Evolutionary conservation across 805 yeast genomes (phyloP).

Genomic region (Sungouiozyma ichnusensis): DNA sequence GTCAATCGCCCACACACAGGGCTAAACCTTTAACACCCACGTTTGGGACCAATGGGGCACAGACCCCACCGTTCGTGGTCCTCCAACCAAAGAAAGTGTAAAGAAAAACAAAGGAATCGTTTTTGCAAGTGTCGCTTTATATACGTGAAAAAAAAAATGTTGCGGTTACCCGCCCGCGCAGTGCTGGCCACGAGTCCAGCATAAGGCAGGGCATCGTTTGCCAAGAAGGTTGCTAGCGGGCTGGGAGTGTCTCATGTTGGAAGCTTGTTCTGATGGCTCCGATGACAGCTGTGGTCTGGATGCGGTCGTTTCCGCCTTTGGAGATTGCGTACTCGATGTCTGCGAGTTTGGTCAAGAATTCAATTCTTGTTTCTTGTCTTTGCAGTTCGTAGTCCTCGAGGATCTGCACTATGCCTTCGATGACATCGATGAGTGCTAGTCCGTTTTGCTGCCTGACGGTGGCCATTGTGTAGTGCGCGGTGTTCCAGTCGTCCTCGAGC

Average conservation of each 20-base stretch:
- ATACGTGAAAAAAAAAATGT: too few species aligned
- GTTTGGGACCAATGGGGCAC: too few species aligned
- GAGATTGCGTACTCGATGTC: constrained; percentile 88
- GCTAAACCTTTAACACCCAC: neutral
- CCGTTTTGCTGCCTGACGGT: constrained; percentile 65
- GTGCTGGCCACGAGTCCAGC: too few species aligned
- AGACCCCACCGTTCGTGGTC: too few species aligned
- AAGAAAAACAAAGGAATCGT: neutral
- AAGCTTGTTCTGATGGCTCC: constrained; percentile 61
- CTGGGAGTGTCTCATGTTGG: constrained; percentile 30
- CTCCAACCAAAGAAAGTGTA: too few species aligned
- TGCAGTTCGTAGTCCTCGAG: constrained; percentile 59
- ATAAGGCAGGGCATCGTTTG: too few species aligned
- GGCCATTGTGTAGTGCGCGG: constrained; percentile 57
- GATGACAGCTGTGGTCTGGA: constrained; percentile 82
- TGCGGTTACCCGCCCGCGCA: neutral
- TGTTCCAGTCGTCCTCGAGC: constrained; percentile 79
- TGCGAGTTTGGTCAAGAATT: constrained; percentile 58
- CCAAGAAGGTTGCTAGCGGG: too few species aligned
- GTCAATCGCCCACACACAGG: constrained; percentile 4
- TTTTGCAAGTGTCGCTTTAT: neutral
- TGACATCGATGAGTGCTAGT: constrained; percentile 76
- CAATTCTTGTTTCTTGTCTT: constrained; percentile 44
- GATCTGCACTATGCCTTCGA: constrained; percentile 65
- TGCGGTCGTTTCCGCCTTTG: constrained; percentile 83